Base-by-base conservation (phyloP, 2,329 filamentous ascomycete genomes). In the Incumbomyces lentus region DNA sequence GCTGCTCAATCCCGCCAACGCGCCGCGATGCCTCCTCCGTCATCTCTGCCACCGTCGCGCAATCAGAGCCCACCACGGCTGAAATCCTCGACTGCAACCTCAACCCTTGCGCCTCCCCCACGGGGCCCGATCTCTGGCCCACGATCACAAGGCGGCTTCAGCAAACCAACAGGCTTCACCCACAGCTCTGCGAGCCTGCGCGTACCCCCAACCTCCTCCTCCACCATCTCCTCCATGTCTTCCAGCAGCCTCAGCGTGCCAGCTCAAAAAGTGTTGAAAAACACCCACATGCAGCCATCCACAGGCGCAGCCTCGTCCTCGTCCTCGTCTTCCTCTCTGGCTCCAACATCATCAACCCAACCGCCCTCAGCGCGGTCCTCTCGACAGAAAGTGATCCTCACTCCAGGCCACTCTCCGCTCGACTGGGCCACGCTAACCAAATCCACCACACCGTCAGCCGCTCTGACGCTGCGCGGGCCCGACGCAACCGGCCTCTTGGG, bases 321-420 rank as follows among this genome's bases (percentile, higher is more conserved):
- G 63, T 67, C 17, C 57, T 67, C 43, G 59, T 64, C 47, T 65
- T 65, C 63, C 12, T 62, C 64, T 5, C 60, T 22, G 48, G 51
- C 31, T 51, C 70, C 13, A 61, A 72, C 32, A 68, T 71, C 10
- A 69, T 55, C 62, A 66, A 49, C 66, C 64, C 67, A 18, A 58
- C 67, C 43, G 59, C 64, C 47, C 65, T 65, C 59, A n/a, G 48
- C 67, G 75, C 63, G 85, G 43, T 51, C 63, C 12, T 62, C 63
- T 3, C 60, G 62, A 14, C 22, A 26, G 22, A 60, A 90, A 59
- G 85, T 95, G 3, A 73, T 83, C 7, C 78, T 98, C 3, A 76
- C 81, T n/a, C 92, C 92, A 0, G 90, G 92, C 29, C 89, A 90
- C 70, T 95, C 87, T 2, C 90, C 92, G 0, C 79, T 98, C 11